Conservation (phyloP, 495 filamentous ascomycete species). For the Amorphotheca resinae region DNA sequence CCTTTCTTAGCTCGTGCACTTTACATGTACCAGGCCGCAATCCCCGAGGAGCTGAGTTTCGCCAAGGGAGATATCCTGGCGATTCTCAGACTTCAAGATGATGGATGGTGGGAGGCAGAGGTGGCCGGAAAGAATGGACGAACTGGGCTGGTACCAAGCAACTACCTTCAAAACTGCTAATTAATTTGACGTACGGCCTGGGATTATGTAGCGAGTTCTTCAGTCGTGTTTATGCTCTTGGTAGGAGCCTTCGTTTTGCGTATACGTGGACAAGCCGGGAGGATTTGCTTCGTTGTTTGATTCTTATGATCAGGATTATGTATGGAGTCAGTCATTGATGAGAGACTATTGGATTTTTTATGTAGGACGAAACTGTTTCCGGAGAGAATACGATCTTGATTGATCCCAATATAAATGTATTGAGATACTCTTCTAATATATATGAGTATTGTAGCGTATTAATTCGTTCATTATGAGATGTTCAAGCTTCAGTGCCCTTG, state of each 20-base stretch:
- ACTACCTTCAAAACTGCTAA: conserved; percentile 76
- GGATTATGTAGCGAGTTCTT: not conserved
- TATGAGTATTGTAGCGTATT: no score
- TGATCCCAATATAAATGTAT: no score
- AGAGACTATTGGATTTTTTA: no score
- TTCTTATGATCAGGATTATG: no score
- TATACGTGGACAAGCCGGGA: conserved; percentile 4
- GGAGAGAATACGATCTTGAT: no score
- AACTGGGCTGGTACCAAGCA: conserved; percentile 86
- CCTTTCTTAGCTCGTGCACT: conserved; percentile 64
- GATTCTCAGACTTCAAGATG: conserved; percentile 85
- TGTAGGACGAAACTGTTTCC: no score
- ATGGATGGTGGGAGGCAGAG: conserved; percentile 99
- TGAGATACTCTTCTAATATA: no score
- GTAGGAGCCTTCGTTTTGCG: conserved; percentile 2
- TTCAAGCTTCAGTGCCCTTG: no score
- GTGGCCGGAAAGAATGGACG: conserved; percentile 62
- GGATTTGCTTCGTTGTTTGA: not conserved
- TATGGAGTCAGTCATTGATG: no score
- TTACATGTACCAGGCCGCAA: conserved; percentile 89
- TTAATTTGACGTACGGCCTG: not conserved
- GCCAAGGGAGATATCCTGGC: conserved; percentile 85
- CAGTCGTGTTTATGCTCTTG: not conserved
- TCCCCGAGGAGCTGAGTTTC: conserved; percentile 90
- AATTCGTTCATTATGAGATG: no score